Evolutionary conservation across 2,329 filamentous ascomycete species (phyloP).

Genomic region (Capronia americana): DNA sequence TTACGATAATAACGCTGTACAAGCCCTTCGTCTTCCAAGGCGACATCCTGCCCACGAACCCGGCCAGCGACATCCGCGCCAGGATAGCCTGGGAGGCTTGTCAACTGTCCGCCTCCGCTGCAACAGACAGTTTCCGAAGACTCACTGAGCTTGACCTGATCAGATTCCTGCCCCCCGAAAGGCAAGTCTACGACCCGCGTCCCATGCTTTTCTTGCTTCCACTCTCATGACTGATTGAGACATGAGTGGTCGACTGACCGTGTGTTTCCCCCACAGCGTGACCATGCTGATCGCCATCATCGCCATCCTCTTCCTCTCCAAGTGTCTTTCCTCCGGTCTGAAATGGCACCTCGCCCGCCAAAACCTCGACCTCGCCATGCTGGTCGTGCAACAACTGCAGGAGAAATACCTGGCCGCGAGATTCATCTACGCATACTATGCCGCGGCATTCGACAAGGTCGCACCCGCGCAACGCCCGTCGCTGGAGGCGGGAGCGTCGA

Average conservation of each 20-base stretch:
- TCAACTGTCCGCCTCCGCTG: conserved; percentile 15
- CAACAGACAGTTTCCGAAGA: conserved; percentile 21
- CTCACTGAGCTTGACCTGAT: conserved; percentile 22
- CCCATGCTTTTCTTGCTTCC: not conserved
- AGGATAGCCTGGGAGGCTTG: conserved; percentile 19
- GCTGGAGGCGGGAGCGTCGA: not conserved
- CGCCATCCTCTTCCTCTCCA: conserved; percentile 22
- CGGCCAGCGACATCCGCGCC: conserved; percentile 12
- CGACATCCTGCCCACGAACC: conserved; percentile 3
- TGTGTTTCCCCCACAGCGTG: not conserved
- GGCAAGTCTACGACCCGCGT: not conserved
- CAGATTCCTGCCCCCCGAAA: conserved; percentile 22
- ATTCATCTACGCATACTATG: conserved; percentile 25
- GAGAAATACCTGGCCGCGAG: conserved; percentile 23
- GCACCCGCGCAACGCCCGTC: conserved; percentile 10
- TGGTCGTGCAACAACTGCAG: conserved; percentile 22
- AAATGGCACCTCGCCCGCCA: conserved; percentile 26
- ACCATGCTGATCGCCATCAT: conserved; percentile 24
- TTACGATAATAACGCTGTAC: conserved; percentile 20
- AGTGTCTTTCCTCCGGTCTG: conserved; percentile 16
- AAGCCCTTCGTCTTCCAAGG: conserved; percentile 23
- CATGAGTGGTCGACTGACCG: not conserved
- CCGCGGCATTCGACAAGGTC: conserved; percentile 23
- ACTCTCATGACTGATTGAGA: not conserved
- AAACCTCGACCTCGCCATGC: conserved; percentile 25